Conservation (phyloP, 139 green algal species). For the Haematococcus lacustris region DNA sequence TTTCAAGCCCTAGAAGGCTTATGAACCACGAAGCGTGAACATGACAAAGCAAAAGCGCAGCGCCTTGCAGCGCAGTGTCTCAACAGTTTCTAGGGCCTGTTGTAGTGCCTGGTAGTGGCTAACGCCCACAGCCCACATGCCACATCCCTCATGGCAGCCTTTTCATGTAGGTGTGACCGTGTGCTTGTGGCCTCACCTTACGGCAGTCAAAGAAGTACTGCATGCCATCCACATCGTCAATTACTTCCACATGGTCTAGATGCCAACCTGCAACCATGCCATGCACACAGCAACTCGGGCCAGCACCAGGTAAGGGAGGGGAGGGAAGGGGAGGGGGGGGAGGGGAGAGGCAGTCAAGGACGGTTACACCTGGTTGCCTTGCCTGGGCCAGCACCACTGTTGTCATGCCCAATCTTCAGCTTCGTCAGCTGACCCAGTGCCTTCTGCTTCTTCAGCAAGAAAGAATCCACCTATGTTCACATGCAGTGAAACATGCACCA, state of each 20-base stretch:
- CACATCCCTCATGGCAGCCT: too few species aligned
- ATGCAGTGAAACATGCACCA: too few species aligned
- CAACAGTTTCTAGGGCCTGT: too few species aligned
- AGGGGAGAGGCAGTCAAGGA: too few species aligned
- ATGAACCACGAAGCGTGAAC: too few species aligned
- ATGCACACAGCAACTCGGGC: neutral
- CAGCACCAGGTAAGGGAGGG: too few species aligned
- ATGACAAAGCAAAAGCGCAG: neutral
- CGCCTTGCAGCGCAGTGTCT: too few species aligned
- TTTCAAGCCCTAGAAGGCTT: too few species aligned
- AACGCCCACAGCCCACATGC: too few species aligned
- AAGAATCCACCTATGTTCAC: conserved; percentile 24
- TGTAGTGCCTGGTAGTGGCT: too few species aligned
- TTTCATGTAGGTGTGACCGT: neutral
- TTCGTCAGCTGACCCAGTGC: conserved; percentile 24
- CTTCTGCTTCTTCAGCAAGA: conserved; percentile 40
- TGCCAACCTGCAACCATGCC: conserved; percentile 34
- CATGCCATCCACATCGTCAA: conserved; percentile 24
- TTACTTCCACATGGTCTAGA: conserved; percentile 46
- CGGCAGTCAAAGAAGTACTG: conserved; percentile 46
- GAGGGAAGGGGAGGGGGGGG: too few species aligned
- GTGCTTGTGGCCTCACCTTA: neutral
- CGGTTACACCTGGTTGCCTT: too few species aligned
- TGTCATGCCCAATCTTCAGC: conserved; percentile 41
- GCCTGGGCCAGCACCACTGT: conserved; percentile 17